Evolutionary conservation across 2,329 filamentous ascomycete species (phyloP), one percentile per base, ranked within the genome.

Genomic region (Aspergillus sp.): DNA sequence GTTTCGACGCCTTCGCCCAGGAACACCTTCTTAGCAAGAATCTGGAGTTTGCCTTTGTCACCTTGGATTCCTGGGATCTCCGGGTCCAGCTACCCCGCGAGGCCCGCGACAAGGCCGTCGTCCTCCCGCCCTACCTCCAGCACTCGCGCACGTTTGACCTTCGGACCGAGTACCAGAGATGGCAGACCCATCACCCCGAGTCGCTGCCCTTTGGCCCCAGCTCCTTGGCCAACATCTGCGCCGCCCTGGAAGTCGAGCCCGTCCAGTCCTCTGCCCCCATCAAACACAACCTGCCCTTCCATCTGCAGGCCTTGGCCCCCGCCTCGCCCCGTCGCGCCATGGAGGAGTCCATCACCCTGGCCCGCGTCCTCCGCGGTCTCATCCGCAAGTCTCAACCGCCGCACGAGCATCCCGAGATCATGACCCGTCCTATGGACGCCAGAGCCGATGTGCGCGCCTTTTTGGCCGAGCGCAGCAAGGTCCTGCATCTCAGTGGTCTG

Each of bases 101-200:
- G 75, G 93, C 93, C 64, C 88, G 93, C 61, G 93, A 98, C 75
- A 98, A 98, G 78, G 86, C 90, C 56, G 93, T 97, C 38, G 93
- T 97, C 44, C 81, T 98, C 33, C 93, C 93, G 26, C 86, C 91
- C 7, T 98, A 98, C 69, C 80, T 98, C 50, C 93, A 98, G 74
- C 93, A 98, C 75, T 96, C 93, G 35, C 85, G 93, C 51, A 95
- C 91, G 48, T 98, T 97, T 66, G 93, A 97, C 66, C 80, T 98
- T 48, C 86, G 93, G 53, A 94, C 89, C 61, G 93, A 98, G 73
- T 98, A 98, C 68, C 90, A 96, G 73, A 82, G 90, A 66, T 98
- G 93, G 90, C 93, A 97, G 72, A 88, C 94, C 62, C 91, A 97
- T 69, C 93, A 98, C 64, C 93, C 93, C 35, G 93, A 98, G 73